Evolutionary conservation across 306 rosid genomes (phyloP), one percentile per base, ranked within the genome.

Genomic region (Pueraria montana): DNA sequence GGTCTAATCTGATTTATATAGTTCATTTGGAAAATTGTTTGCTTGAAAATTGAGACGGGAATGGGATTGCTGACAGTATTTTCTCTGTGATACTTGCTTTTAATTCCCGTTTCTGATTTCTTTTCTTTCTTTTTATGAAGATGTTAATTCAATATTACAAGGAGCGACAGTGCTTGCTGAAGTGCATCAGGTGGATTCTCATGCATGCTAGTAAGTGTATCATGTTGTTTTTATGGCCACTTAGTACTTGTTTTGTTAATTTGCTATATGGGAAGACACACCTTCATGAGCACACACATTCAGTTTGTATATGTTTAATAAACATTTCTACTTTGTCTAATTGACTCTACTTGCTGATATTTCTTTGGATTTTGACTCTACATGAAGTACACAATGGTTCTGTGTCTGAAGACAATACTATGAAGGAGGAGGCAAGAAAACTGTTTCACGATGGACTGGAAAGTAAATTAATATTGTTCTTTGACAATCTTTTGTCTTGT

Each of bases 111-210:
- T 65, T 21, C 42, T 65, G 27, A 61, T 72, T 69, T 34, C 43
- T 64, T 78, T 80, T 52, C 78, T 78, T 42, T 80, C 59, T 77
- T 77, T 64, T 70, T 36, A 49, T 86, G 87, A 77, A 95, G 99
- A 80, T 88, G 76, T 69, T 89, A 24, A 88, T 95, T 84, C 89
- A 93, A 74, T 95, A 93, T 87, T 92, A 93, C 84, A 89, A 84
- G 85, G 99, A 95, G 87, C 88, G 99, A 4, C 99, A 95, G 76
- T 95, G 97, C 93, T 82, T 95, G 89, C 92, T 95, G 84, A 95
- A 95, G 74, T 95, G 99, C 87, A 87, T 92, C 74, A 89, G 97
- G 83, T 88, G 89, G 82, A 89, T 95, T 82, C 89, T 95, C 83
- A 78, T 91, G 90, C 94, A 91, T 71, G 91, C 97, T 78, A 77